A percentile compares a stretch with the other conserved stretches of the same genome.
phyloP scores from a whole-genome alignment of 78 protist species.

The Creolimax fragrantissima region DNA sequence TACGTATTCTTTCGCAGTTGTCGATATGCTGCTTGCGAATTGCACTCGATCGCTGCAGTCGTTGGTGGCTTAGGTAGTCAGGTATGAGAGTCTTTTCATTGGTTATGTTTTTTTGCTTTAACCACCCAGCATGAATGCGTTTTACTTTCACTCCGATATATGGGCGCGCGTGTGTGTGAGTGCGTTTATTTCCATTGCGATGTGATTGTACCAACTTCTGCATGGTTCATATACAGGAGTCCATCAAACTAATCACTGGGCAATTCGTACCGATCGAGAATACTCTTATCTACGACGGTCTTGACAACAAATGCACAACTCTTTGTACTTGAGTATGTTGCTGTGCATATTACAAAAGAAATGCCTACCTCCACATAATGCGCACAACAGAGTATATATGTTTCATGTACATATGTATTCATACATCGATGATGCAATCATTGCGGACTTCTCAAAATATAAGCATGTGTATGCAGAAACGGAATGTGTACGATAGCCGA shows the following conservation, averaged over 20 bases:
- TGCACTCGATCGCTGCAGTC: constrained; percentile 64
- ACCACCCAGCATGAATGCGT: neutral
- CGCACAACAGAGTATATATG: too few species aligned
- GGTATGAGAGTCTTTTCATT: neutral
- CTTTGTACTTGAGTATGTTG: too few species aligned
- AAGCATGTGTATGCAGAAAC: too few species aligned
- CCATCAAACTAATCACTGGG: constrained; percentile 58
- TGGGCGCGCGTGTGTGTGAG: neutral
- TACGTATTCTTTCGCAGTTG: too few species aligned
- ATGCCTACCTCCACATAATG: too few species aligned
- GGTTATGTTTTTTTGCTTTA: neutral
- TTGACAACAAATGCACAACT: neutral
- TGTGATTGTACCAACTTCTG: neutral
- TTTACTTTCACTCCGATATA: neutral
- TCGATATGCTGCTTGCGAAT: constrained; percentile 66
- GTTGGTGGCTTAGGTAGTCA: constrained; percentile 65
- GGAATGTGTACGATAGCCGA: too few species aligned
- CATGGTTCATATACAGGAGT: constrained; percentile 40
- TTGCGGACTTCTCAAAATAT: too few species aligned
- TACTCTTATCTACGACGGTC: constrained; percentile 68
- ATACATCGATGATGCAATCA: too few species aligned
- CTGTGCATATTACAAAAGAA: too few species aligned
- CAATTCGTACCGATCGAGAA: constrained; percentile 72
- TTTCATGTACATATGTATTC: too few species aligned
- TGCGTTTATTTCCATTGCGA: neutral